phyloP scores from a whole-genome alignment of 768 basidiomycete species.

The Suillus discolor region DNA sequence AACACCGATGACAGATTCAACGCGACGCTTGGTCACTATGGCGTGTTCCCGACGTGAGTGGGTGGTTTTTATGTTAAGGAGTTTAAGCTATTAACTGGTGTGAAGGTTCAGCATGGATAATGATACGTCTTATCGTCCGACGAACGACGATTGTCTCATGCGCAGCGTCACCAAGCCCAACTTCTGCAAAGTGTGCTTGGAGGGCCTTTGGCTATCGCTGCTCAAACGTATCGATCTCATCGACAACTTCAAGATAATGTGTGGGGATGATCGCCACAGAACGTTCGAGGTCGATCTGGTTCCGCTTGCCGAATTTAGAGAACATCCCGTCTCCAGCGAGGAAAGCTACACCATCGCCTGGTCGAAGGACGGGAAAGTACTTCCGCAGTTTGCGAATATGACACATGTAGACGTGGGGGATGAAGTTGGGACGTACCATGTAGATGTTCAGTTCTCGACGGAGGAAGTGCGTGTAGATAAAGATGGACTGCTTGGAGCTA shows the following conservation, averaged over 20 bases:
- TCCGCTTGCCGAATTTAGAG: slow-evolving; percentile 60
- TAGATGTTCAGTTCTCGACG: slow-evolving; percentile 53
- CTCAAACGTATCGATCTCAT: slow-evolving; percentile 62
- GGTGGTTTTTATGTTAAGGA: background rate
- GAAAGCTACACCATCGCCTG: slow-evolving; percentile 62
- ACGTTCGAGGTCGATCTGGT: slow-evolving; percentile 53
- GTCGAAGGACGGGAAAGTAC: slow-evolving; percentile 46
- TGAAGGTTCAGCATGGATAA: slow-evolving; percentile 59
- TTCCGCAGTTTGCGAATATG: slow-evolving; percentile 51
- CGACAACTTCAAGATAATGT: slow-evolving; percentile 50
- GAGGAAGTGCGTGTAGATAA: slow-evolving; percentile 58
- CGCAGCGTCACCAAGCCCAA: slow-evolving; percentile 67
- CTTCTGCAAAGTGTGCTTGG: slow-evolving; percentile 75
- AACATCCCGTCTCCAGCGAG: slow-evolving; percentile 25
- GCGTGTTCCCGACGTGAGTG: slow-evolving; percentile 74
- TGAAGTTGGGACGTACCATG: slow-evolving; percentile 43
- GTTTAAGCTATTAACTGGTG: background rate
- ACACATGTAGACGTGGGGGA: slow-evolving; percentile 48
- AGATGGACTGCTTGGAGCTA: slow-evolving; percentile 32
- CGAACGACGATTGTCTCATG: slow-evolving; percentile 84
- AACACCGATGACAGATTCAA: slow-evolving; percentile 52
- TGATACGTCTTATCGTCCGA: slow-evolving; percentile 73
- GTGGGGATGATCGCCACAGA: slow-evolving; percentile 29
- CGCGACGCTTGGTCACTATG: slow-evolving; percentile 55
- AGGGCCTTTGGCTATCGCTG: slow-evolving; percentile 73